Evolutionary conservation across 768 basidiomycete genomes (phyloP), one percentile per base, ranked within the genome.

Genomic region (Boletales sp.): DNA sequence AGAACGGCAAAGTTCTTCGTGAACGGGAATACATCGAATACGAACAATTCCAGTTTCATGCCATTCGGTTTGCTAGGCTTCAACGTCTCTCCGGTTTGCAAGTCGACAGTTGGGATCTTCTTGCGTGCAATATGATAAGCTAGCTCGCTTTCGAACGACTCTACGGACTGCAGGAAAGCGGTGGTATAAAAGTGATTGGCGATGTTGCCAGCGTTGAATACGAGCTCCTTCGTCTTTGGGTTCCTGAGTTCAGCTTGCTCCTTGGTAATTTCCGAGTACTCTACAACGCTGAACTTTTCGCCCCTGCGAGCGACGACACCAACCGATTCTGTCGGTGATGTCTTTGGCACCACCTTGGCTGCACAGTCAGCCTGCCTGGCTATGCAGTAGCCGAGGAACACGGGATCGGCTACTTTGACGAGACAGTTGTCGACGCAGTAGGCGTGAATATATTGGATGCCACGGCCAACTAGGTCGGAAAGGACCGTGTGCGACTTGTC

Each of bases 371-470:
- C 87, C 58, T 87, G 78, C 62, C 90, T 92, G 49, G 76, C 71
- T 72, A 98, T 90, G 73, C 91, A 88, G 74, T 90, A 94, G 21
- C 96, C 96, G 57, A 98, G 74, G 79, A 99, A 99, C 64, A 94
- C 82, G 13, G 96, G 96, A 67, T 99, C 96, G 42, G 94, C 96
- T 48, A 99, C 91, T 54, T 86, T 83, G 55, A 97, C 96, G 51
- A 99, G 87, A 70, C 96, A 98, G 75, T 99, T 99, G 76, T 99
- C 96, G 60, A 99, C 96, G 63, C 95, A 86, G 74, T 96, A 98
- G 3, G 85, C 89, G 70, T 99, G 95, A 43, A 99, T 78, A 70
- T 95, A 96, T 50, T 83, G 78, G 55, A 98, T 73, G 37, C 83
- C 81, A 57, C 92, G 90, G 37, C 72, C 65, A 21, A 75, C 72